Percentiles rank a stretch among this genome's conserved stretches.
phyloP scores from a whole-genome alignment of 345 rosid genomes.

The Eucalyptus regnans region DNA sequence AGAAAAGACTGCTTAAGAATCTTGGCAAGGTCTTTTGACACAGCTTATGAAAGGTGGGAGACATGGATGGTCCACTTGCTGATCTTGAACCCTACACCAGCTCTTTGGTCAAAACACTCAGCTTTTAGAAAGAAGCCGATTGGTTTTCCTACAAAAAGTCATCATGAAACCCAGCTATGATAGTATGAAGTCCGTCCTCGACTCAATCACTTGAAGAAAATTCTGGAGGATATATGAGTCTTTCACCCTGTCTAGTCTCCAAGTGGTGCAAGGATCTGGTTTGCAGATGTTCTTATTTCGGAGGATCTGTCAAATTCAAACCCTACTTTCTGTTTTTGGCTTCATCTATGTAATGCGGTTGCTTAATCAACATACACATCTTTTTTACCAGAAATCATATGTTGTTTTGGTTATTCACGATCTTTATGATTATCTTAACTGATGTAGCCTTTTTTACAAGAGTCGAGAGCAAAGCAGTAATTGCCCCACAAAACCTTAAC shows the following conservation, averaged over 20 bases:
- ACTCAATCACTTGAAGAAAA: neutral
- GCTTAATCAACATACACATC: neutral
- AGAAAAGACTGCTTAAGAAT: conserved; percentile 19
- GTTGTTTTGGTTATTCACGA: neutral
- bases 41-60: conserved; percentile 24
- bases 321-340: neutral
- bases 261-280: neutral
- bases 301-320: neutral
- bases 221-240: neutral
- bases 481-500: neutral
- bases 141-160: neutral
- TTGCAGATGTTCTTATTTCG: neutral
- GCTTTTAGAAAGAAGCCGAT: neutral
- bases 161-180: neutral
- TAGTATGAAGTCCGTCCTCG: neutral
- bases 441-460: neutral
- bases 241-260: neutral
- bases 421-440: neutral
- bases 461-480: neutral
- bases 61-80: conserved; percentile 40
- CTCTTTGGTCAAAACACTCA: neutral
- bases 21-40: conserved; percentile 8
- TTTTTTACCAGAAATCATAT: neutral
- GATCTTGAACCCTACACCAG: conserved; percentile 24
- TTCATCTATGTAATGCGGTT: neutral